Percentiles rank a stretch among this genome's conserved stretches.
Conservation (phyloP, 352 stramenopile genomes). For the Globisporangium heterothallicum region DNA sequence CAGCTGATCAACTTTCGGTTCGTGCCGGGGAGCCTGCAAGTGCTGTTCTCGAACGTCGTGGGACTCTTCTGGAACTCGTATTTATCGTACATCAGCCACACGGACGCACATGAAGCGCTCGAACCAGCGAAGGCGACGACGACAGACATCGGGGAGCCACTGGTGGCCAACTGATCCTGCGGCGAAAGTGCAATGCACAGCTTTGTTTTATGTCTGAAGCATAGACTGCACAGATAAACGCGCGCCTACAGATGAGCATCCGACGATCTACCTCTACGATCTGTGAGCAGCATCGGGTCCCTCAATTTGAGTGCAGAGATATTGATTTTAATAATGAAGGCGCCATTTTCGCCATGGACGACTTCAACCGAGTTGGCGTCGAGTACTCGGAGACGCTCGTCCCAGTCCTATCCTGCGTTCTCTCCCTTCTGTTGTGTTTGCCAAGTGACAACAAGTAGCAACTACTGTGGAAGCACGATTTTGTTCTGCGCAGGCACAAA, state of each 20-base stretch:
- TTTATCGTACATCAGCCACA: constrained; percentile 72
- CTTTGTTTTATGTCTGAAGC: no score
- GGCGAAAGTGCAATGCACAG: no score
- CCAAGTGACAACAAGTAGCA: neutral
- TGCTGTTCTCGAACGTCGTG: constrained; percentile 81
- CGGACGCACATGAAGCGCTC: neutral
- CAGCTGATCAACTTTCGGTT: constrained; percentile 83
- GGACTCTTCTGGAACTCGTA: constrained; percentile 84
- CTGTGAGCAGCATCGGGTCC: no score
- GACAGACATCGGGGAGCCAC: neutral
- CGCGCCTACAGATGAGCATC: no score
- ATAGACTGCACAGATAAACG: no score
- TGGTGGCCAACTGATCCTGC: neutral
- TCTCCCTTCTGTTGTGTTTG: neutral
- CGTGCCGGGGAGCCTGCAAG: constrained; percentile 65
- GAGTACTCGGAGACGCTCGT: no score
- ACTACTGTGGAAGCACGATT: constrained; percentile 12
- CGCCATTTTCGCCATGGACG: no score
- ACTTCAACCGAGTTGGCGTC: no score
- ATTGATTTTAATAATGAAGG: no score
- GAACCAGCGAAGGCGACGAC: neutral
- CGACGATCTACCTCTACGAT: no score
- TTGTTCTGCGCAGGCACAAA: constrained; percentile 10
- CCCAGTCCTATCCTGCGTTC: neutral
- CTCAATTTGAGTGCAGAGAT: no score